A percentile compares a stretch with the other conserved stretches of the same genome.
Conservation (phyloP, 257 asterid species). For the Ilex aquifolium region DNA sequence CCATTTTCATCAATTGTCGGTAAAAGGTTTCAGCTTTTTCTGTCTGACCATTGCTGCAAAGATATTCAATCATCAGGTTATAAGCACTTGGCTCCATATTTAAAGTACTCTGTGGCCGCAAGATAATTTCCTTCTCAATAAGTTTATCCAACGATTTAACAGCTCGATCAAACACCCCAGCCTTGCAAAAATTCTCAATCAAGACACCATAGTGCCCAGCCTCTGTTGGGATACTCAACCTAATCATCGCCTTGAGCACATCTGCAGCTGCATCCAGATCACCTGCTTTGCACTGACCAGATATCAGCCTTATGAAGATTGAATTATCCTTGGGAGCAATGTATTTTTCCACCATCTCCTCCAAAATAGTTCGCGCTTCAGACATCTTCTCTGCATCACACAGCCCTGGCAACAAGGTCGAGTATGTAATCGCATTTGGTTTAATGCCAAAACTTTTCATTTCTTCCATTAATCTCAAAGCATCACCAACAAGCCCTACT, state of each 20-base stretch:
- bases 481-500: conserved; percentile 64
- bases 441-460: conserved; percentile 70
- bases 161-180: conserved; percentile 61
- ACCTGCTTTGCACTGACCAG: conserved; percentile 71
- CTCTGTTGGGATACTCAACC: conserved; percentile 75
- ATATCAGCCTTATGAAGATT: conserved; percentile 51
- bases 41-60: conserved; percentile 71
- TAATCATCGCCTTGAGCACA: conserved; percentile 76
- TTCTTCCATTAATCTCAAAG: conserved; percentile 68
- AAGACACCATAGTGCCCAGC: conserved; percentile 90
- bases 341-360: conserved; percentile 71
- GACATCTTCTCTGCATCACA: conserved; percentile 75
- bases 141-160: conserved; percentile 69
- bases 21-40: conserved; percentile 70
- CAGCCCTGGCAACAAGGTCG: conserved; percentile 76
- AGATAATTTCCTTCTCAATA: conserved; percentile 67
- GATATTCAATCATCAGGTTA: conserved; percentile 66
- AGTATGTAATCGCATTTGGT: conserved; percentile 72
- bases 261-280: conserved; percentile 70
- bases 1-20: conserved; percentile 91
- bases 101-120: conserved; percentile 54
- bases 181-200: conserved; percentile 76
- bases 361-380: conserved; percentile 53
- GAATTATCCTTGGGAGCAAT: conserved; percentile 59
- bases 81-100: conserved; percentile 76